Conservation (phyloP, 371 early-diverging fungal genomes). For the Blakeslea trispora region DNA sequence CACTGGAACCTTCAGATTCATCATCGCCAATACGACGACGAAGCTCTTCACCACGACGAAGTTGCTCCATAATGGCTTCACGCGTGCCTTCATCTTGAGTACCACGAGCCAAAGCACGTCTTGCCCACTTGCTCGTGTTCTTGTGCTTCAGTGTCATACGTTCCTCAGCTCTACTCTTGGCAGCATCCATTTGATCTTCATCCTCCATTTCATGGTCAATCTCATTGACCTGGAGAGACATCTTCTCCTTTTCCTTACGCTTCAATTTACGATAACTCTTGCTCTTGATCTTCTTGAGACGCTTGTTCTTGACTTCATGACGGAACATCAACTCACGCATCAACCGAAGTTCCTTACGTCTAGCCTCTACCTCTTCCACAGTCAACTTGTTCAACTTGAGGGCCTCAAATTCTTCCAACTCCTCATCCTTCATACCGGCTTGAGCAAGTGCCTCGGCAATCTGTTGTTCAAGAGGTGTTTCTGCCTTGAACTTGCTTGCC, state of each 20-base stretch:
- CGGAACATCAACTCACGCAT: constrained; percentile 95
- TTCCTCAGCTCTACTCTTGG: constrained; percentile 83
- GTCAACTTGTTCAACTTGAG: constrained; percentile 79
- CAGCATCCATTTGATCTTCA: constrained; percentile 68
- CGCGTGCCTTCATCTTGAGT: constrained; percentile 73
- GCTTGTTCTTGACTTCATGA: constrained; percentile 88
- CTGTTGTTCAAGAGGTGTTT: constrained; percentile 79
- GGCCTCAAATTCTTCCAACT: constrained; percentile 81
- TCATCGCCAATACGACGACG: constrained; percentile 79
- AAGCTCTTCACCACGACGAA: constrained; percentile 80
- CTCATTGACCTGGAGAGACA: constrained; percentile 50
- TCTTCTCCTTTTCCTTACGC: constrained; percentile 66
- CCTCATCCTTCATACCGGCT: constrained; percentile 78
- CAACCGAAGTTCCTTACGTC: constrained; percentile 79
- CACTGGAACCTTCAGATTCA: constrained; percentile 57
- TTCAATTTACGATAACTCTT: constrained; percentile 88
- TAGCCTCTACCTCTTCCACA: constrained; percentile 75
- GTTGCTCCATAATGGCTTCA: constrained; percentile 83
- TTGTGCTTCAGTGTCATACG: constrained; percentile 94
- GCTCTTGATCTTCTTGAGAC: constrained; percentile 95
- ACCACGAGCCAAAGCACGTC: constrained; percentile 71
- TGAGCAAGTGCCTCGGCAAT: constrained; percentile 68
- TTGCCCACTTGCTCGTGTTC: constrained; percentile 95
- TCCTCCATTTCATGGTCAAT: constrained; percentile 73
- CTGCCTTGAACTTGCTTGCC: constrained; percentile 60